A percentile compares a stretch with the other conserved stretches of the same genome.
Conservation (phyloP, 2,329 filamentous ascomycete genomes). For the Neocatenulostroma microsporum region DNA sequence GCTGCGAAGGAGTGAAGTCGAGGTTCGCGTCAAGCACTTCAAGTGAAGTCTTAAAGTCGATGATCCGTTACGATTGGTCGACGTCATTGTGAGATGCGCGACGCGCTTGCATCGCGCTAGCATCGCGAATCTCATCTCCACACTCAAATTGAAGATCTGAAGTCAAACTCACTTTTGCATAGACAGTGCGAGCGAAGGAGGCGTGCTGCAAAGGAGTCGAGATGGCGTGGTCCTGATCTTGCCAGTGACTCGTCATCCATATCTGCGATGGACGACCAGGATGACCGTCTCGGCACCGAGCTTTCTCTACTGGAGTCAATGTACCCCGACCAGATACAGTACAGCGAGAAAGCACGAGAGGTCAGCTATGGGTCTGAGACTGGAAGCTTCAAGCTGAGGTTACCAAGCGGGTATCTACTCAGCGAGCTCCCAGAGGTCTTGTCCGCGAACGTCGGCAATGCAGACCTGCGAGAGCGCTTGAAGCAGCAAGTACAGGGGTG, state of each 20-base stretch:
- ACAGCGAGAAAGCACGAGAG: constrained; percentile 29
- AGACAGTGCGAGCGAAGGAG: too few relatives aligned
- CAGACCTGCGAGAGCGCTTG: constrained; percentile 31
- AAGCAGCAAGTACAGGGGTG: constrained; percentile 24
- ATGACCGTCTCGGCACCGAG: constrained; percentile 28
- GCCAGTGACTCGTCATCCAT: too few relatives aligned
- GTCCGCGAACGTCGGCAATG: constrained; percentile 29
- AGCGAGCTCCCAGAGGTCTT: constrained; percentile 33
- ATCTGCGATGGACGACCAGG: constrained; percentile 4
- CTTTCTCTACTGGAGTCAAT: constrained; percentile 38
- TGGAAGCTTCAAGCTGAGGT: constrained; percentile 28
- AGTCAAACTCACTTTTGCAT: too few relatives aligned
- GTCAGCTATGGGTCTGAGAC: constrained; percentile 28
- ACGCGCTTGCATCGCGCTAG: too few relatives aligned
- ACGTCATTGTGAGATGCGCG: too few relatives aligned
- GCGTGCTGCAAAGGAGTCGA: too few relatives aligned
- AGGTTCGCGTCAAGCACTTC: background rate
- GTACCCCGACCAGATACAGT: constrained; percentile 36
- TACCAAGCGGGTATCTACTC: constrained; percentile 34
- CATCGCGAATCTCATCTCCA: background rate
- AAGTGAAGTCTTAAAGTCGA: background rate
- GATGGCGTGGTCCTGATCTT: too few relatives aligned
- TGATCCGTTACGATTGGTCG: too few relatives aligned
- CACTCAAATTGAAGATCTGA: constrained; percentile 3
- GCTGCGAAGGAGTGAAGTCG: too few relatives aligned